Percentiles rank a stretch among this genome's conserved stretches.
Conservation (phyloP, 2,329 filamentous ascomycete genomes). For the Aspergillus fijiensis region DNA sequence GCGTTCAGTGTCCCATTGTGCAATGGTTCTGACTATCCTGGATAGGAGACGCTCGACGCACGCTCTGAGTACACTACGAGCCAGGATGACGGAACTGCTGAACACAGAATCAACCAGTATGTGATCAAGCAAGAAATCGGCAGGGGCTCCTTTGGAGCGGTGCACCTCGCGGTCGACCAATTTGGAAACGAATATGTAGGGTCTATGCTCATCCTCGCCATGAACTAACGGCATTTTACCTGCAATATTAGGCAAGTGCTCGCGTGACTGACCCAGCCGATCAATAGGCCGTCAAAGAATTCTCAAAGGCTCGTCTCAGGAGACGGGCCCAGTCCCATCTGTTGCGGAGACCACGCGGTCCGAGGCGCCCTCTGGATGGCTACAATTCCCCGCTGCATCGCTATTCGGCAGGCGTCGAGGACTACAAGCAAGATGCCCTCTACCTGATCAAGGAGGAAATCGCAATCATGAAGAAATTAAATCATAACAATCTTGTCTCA, state of each 20-base stretch:
- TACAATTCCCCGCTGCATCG: constrained; percentile 66
- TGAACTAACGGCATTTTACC: background rate
- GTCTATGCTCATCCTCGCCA: background rate
- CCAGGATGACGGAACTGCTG: constrained; percentile 73
- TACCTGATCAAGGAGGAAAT: constrained; percentile 93
- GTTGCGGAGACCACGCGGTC: constrained; percentile 62
- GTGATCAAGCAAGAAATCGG: constrained; percentile 92
- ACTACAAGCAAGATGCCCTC: constrained; percentile 67
- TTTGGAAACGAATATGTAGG: constrained; percentile 90
- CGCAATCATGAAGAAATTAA: constrained; percentile 98
- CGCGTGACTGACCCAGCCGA: background rate
- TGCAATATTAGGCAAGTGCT: background rate
- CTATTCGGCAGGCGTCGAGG: constrained; percentile 53
- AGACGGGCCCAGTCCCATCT: constrained; percentile 90
- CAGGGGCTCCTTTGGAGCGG: constrained; percentile 90
- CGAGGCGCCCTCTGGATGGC: constrained; percentile 55
- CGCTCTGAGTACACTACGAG: constrained; percentile 83
- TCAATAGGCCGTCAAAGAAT: constrained; percentile 86
- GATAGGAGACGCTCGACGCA: constrained; percentile 85
- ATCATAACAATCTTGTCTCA: constrained; percentile 90
- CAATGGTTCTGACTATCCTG: constrained; percentile 1
- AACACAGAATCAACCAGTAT: constrained; percentile 94
- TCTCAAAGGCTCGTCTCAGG: constrained; percentile 86
- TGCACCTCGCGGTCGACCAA: constrained; percentile 86
- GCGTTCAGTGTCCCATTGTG: background rate